Evolutionary conservation across 331 rosid genomes (phyloP), one percentile per base, ranked within the genome.

Genomic region (Malus hybrid): DNA sequence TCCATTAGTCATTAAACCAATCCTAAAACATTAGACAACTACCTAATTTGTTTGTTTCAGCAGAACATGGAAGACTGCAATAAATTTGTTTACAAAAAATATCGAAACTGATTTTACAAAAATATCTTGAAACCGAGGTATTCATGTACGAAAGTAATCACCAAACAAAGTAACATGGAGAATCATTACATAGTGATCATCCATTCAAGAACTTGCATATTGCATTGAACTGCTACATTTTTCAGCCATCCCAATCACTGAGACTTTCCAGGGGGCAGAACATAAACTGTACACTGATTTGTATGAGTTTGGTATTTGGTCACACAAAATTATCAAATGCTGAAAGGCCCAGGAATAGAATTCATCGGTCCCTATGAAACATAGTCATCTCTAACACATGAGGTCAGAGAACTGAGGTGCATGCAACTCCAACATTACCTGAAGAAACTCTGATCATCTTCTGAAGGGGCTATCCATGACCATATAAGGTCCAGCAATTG

Each of bases 401-500:
- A 10, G 13, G 13, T 10, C 46, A 10, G 46, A 34, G 66, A 44
- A 77, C 64, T 48, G 67, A 48, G 79, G 67, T 63, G 74, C 82
- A 82, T 67, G 72, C 69, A 65, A 30, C 75, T 63, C 75, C 34
- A 61, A 70, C 66, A 76, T 80, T 69, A 87, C 99, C 99, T 87
- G 82, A 88, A 88, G 73, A 73, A 85, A 83, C 86, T 84, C 26
- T 89, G 89, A 74, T 86, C 91, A 57, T 90, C 93, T 65, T 92
- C 97, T 56, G 86, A 84, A 65, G 99, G 97, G 44, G 97, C 91
- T 85, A 94, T 87, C 99, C 99, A 94, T n/a, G 93, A 90, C 99
- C 99, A 94, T 80, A 94, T 84, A 77, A 94, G 89, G 74, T 92
- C 99, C 83, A 94, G 88, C 68, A 94, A 79, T 76, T 84, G 87